Evolutionary conservation across 345 rosid genomes (phyloP).

Genomic region (Salix suchowensis): DNA sequence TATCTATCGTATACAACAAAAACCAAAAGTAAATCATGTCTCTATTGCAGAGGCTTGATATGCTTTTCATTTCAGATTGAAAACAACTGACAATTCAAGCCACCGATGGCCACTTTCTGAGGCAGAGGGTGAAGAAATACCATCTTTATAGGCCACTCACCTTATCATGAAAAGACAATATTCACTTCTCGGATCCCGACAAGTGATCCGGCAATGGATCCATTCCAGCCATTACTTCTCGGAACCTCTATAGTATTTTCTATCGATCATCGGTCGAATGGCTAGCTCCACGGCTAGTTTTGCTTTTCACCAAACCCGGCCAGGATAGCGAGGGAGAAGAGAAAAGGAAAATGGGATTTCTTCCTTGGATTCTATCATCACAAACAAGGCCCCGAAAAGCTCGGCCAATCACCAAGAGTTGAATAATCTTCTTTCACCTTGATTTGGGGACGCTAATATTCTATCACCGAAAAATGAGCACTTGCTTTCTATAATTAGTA

Average conservation of each 20-base stretch:
- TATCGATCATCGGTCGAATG: neutral
- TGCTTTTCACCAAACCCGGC: constrained; percentile 19
- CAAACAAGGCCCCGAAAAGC: neutral
- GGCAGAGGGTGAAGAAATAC: neutral
- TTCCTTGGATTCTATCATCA: constrained; percentile 28
- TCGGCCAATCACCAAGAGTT: neutral
- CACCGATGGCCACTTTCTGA: neutral
- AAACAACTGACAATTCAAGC: neutral
- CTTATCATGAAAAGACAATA: constrained; percentile 8
- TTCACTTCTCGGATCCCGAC: neutral
- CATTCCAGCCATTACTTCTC: constrained; percentile 2
- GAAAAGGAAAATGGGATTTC: constrained; percentile 21
- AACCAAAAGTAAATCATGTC: neutral
- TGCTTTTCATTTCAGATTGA: neutral
- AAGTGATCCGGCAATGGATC: neutral
- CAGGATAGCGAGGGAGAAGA: constrained; percentile 4
- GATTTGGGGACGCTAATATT: neutral
- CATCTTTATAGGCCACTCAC: constrained; percentile 12
- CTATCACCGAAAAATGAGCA: neutral
- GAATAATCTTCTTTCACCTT: neutral
- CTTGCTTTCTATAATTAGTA: constrained; percentile 16
- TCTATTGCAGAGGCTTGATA: neutral
- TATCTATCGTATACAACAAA: neutral
- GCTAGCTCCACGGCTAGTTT: constrained; percentile 2
- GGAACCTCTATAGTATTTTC: neutral